Evolutionary conservation across 1,284 basidiomycete species (phyloP), one percentile per base, ranked within the genome.

Genomic region (Trametes versicolor): DNA sequence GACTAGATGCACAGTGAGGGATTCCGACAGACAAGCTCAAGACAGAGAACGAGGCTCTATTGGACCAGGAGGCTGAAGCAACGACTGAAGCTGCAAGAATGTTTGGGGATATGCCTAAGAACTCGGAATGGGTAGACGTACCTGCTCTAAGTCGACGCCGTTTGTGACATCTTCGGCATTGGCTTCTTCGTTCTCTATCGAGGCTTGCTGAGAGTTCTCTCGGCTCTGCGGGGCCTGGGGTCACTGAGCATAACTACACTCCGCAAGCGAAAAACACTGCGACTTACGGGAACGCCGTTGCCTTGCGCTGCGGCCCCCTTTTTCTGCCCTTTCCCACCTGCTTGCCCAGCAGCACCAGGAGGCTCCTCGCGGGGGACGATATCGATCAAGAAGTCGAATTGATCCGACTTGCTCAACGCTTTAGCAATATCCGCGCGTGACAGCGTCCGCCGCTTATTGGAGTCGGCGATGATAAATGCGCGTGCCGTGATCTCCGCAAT

Each of bases 401-500:
- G 94, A 80, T 98, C 96, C 7, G 91, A 93, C 77, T 95, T 95
- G 72, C 87, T 88, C 61, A 97, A 85, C 0, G 96, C 96, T 71
- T 95, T 93, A 9, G 94, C 92, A 58, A 98, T 96, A 79, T 98
- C 96, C 12, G 92, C 88, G 58, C 95, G 90, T 23, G 95, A 95
- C 39, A 98, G 84, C 1, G 96, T 98, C 21, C 96, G 90, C 21
- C 96, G 90, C 78, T 96, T 96, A 79, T 96, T 93, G 21, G 94
- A 91, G 79, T 97, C 94, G 17, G 96, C 96, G 61, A 97, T 90
- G 68, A 97, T 92, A 85, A 95, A 98, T 0, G 96, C 95, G 45
- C 96, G 89, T 2, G 94, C 92, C 0, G 96, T 98, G 62, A 98
- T 92, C 80, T 98, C 96, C 47, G 95, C 88, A 64, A 98, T 97